phyloP scores from a whole-genome alignment of 2,329 filamentous ascomycete genomes.

The Sporothrix curviconia region DNA sequence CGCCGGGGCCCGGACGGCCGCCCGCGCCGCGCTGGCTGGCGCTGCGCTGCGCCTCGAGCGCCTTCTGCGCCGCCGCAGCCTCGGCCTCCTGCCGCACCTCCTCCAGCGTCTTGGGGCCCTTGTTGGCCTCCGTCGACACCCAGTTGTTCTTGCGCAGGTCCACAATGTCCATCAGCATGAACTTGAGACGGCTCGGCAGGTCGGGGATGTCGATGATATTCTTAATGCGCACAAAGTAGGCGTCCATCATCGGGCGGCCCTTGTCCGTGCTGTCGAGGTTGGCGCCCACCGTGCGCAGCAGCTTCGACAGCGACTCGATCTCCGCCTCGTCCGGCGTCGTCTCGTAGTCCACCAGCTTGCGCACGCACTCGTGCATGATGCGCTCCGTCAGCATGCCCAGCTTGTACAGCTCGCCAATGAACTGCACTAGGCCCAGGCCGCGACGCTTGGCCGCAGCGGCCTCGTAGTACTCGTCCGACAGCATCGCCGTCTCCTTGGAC shows the following conservation, averaged over 20 bases:
- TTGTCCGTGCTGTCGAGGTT: slow-evolving; percentile 80
- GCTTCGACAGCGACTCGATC: slow-evolving; percentile 89
- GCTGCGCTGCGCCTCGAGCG: slow-evolving; percentile 58
- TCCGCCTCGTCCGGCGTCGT: slow-evolving; percentile 91
- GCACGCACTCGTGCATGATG: slow-evolving; percentile 99
- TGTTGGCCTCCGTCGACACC: slow-evolving; percentile 81
- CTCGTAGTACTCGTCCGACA: slow-evolving; percentile 94
- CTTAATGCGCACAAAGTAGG: slow-evolving; percentile 86
- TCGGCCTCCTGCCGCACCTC: slow-evolving; percentile 81
- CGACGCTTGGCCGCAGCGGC: slow-evolving; percentile 92
- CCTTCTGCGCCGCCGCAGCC: slow-evolving; percentile 72
- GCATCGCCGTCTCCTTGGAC: slow-evolving; percentile 68
- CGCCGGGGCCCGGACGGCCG: slow-evolving; percentile 51
- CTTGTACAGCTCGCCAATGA: slow-evolving; percentile 99
- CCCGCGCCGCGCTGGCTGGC: slow-evolving; percentile 59
- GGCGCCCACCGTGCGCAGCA: slow-evolving; percentile 83
- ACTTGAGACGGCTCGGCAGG: slow-evolving; percentile 79
- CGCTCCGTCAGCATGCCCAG: slow-evolving; percentile 96
- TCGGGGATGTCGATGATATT: slow-evolving; percentile 72
- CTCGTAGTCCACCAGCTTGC: slow-evolving; percentile 93
- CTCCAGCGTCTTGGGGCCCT: slow-evolving; percentile 93
- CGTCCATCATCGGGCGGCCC: slow-evolving; percentile 80
- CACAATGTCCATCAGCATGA: slow-evolving; percentile 94
- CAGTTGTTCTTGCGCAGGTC: slow-evolving; percentile 75
- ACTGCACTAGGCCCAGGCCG: slow-evolving; percentile 95